A percentile compares a stretch with the other conserved stretches of the same genome.
phyloP scores from a whole-genome alignment of 345 rosid genomes.

The thale cress (Arabidopsis thaliana) region TAIR10.1 NC_003071.7:789001-789500 shows the following conservation, averaged over 20 bases:
- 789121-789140: conserved; percentile 71
- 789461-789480: neutral
- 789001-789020: conserved; percentile 43
- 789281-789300: conserved; percentile 83
- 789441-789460: neutral
- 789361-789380: conserved; percentile 69
- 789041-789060: conserved; percentile 39
- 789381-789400: conserved; percentile 54
- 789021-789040: conserved; percentile 38
- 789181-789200: neutral
- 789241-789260: conserved; percentile 63
- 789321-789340: conserved; percentile 67
- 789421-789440: conserved; percentile 30
- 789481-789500: neutral
- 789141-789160: conserved; percentile 79
- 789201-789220: conserved; percentile 3
- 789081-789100: conserved; percentile 50
- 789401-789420: conserved; percentile 48
- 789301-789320: conserved; percentile 89
- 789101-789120: conserved; percentile 54
- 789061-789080: neutral
- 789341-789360: conserved; percentile 65
- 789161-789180: conserved; percentile 50
- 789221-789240: conserved; percentile 45
- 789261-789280: conserved; percentile 63